phyloP scores from a whole-genome alignment of 2,329 filamentous ascomycete genomes.

The Pseudopyricularia cyperi region DNA sequence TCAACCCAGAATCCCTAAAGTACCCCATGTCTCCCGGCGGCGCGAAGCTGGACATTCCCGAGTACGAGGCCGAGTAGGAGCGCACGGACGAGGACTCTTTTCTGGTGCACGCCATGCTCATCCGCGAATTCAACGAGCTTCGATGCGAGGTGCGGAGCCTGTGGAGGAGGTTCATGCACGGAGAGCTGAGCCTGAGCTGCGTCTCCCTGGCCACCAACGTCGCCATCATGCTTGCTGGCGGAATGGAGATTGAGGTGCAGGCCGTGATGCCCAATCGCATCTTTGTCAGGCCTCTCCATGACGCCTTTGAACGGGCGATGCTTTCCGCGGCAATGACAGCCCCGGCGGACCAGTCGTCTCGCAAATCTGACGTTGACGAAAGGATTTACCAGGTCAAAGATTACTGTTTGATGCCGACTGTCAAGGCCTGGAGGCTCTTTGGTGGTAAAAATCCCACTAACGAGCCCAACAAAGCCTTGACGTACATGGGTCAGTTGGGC shows the following conservation, averaged over 20 bases:
- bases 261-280: not conserved
- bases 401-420: not conserved
- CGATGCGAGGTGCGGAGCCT: not conserved
- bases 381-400: not conserved
- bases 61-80: not conserved
- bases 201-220: not conserved
- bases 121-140: not conserved
- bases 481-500: not conserved
- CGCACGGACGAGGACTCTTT: not conserved
- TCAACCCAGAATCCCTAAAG: not conserved
- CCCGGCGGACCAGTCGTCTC: not conserved
- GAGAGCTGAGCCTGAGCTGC: not conserved
- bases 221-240: not conserved
- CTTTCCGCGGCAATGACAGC: not conserved
- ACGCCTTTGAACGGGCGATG: not conserved
- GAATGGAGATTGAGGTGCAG: not conserved
- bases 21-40: not conserved
- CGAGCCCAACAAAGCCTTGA: not conserved
- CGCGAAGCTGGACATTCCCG: not conserved
- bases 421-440: not conserved
- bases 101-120: not conserved
- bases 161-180: not conserved
- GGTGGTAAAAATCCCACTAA: not conserved
- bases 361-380: not conserved
- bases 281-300: not conserved